Evolutionary conservation across 2,329 filamentous ascomycete species (phyloP).

Genomic region (Talaromyces pinophilus): DNA sequence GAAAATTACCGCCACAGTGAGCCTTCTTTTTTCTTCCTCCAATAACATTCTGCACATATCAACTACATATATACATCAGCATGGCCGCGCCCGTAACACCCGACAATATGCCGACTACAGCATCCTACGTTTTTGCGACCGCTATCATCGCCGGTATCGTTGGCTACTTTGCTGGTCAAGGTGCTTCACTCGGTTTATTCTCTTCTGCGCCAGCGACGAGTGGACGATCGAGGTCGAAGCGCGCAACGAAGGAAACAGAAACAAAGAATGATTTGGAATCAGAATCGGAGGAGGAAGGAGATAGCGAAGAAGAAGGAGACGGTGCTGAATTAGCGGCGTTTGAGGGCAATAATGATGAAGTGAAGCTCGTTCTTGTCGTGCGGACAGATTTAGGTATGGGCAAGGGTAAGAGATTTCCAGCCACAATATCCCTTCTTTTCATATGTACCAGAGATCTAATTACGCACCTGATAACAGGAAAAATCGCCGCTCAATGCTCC

Average conservation of each 20-base stretch:
- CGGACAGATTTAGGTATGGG: constrained; percentile 96
- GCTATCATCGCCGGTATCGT: constrained; percentile 71
- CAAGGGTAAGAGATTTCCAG: constrained; percentile 64
- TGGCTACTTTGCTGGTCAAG: constrained; percentile 72
- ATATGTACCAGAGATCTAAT: no score
- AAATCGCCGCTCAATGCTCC: constrained; percentile 92
- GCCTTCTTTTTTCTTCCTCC: background rate
- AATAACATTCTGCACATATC: background rate
- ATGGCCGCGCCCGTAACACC: constrained; percentile 37
- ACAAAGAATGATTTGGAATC: constrained; percentile 32
- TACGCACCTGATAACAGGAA: constrained; percentile 61
- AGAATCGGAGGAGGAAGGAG: constrained; percentile 53
- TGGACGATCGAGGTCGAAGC: constrained; percentile 27
- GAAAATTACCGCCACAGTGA: background rate
- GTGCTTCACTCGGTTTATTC: constrained; percentile 71
- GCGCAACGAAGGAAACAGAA: constrained; percentile 49
- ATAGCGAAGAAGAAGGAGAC: constrained; percentile 68
- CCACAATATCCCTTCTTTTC: background rate
- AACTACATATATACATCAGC: background rate
- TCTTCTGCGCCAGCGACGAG: constrained; percentile 51
- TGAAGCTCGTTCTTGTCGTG: constrained; percentile 90
- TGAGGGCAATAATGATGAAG: constrained; percentile 69
- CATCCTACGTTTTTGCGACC: constrained; percentile 68
- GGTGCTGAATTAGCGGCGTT: constrained; percentile 50
- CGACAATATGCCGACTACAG: constrained; percentile 52